Evolutionary conservation across 192 early-diverging fungal species (phyloP), one percentile per base, ranked within the genome.

Genomic region (Linnemannia zychae): DNA sequence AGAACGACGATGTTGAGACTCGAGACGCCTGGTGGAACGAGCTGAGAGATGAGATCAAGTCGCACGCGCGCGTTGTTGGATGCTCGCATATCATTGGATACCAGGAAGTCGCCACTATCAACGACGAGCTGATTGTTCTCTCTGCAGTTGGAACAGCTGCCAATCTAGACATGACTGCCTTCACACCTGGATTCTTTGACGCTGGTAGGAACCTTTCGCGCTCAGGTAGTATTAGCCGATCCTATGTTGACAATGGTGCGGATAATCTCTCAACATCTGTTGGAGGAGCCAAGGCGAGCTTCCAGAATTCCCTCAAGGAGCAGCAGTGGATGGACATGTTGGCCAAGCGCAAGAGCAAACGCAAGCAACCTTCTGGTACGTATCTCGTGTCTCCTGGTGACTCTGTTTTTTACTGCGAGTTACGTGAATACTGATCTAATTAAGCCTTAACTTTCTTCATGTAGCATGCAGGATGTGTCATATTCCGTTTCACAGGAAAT

Each of bases 121-220:
- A 85, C 66, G 94, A 94, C 49, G 95, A 96, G 37, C 77, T 96
- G 7, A 68, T 91, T 89, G 67, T 91, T 0, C 87, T 96, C 24
- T 89, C 94, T 9, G 95, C 93, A 37, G 88, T 87, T 47, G 96
- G 96, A n/a, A 96, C 96, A 18, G 96, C 96, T 0, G 94, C 93
- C 24, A 89, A 89, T 20, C 60, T 92, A n/a, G 92, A 91, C 33
- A 78, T 96, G 79, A 90, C 93, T 38, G 79, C 91, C 6, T 87
- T 85, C 66, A 83, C 86, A 17, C 81, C 86, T 34, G 80, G 80
- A 12, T 79, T 87, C 22, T 81, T 79, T 49, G 79, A 79, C 40
- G 13, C 52, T 1, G 66, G 38, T 77, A 79, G 38, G 33, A 85
- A 85, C 70, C 34, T 85, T 16, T 85, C 83, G 3, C 72, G 83